These are phyloP conservation scores for Yamadazyma atlantica DNA, from an alignment of 1,139 yeast genomes.

Conservation along the genomic window DNA sequence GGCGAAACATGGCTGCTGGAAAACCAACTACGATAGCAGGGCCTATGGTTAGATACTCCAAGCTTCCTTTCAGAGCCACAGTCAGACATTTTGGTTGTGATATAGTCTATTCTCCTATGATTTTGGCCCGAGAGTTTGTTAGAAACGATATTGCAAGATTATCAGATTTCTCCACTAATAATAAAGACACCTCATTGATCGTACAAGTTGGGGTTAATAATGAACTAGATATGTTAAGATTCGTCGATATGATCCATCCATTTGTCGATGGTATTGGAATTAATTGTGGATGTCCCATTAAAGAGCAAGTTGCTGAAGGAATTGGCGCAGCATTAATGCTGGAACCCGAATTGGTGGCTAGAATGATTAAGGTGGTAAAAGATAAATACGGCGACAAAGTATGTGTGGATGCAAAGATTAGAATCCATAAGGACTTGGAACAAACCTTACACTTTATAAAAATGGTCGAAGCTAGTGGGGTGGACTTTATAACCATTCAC, in stretches of 20 bases:
- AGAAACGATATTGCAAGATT: constrained; percentile 77
- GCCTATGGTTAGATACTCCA: constrained; percentile 96
- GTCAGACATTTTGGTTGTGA: constrained; percentile 75
- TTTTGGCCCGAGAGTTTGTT: constrained; percentile 90
- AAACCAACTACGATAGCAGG: constrained; percentile 82
- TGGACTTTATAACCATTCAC: constrained; percentile 90
- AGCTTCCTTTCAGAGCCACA: constrained; percentile 84
- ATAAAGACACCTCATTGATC: constrained; percentile 64
- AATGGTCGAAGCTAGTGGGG: constrained; percentile 81
- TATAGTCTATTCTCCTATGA: constrained; percentile 94
- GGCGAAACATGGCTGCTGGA: constrained; percentile 30
- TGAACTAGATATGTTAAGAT: constrained; percentile 76
- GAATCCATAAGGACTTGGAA: constrained; percentile 74
- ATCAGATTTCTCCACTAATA: constrained; percentile 83
- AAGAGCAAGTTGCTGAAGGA: constrained; percentile 92
- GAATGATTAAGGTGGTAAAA: constrained; percentile 84
- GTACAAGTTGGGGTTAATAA: constrained; percentile 93
- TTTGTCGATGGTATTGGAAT: constrained; percentile 92
- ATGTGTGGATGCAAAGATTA: constrained; percentile 84
- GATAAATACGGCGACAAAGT: constrained; percentile 64
- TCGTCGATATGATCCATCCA: constrained; percentile 86
- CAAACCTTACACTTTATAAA: constrained; percentile 75
- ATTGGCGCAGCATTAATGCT: constrained; percentile 95
- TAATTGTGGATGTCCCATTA: constrained; percentile 97
- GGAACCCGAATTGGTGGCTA: constrained; percentile 75